Conservation (phyloP, 176 grass and related monocot genomes). For the Aegilops sharonensis region DNA sequence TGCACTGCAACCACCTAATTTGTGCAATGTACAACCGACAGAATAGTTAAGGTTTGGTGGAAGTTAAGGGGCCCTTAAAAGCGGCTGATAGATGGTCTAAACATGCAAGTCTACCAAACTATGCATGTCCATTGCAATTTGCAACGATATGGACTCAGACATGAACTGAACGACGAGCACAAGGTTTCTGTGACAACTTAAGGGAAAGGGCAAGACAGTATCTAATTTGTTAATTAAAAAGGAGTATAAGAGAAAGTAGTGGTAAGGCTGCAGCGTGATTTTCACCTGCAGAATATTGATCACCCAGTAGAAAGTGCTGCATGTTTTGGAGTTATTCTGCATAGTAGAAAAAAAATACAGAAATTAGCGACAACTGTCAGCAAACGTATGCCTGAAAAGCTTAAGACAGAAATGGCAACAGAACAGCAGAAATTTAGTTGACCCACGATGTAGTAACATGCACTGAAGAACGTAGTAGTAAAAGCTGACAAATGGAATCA, state of each 20-base stretch:
- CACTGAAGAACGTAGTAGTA: not conserved
- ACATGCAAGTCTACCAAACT: not conserved
- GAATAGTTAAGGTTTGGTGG: not conserved
- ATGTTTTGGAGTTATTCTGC: constrained; percentile 73
- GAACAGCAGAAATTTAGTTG: not conserved
- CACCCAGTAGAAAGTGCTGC: constrained; percentile 83
- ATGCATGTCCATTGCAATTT: not conserved
- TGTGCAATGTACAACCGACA: not conserved
- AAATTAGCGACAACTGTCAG: constrained; percentile 15
- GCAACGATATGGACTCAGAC: not conserved
- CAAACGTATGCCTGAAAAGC: not conserved
- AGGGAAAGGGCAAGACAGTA: not conserved
- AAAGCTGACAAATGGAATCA: not conserved
- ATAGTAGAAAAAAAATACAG: not conserved
- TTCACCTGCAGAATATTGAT: constrained; percentile 80
- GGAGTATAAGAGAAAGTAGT: not conserved
- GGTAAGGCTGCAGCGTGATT: not conserved
- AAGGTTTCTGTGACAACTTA: not conserved
- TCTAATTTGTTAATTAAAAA: not conserved
- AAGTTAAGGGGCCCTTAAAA: not conserved
- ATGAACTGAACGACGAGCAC: not conserved
- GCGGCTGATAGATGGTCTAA: not conserved
- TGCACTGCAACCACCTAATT: not conserved
- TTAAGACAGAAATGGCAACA: not conserved
- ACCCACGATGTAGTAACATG: not conserved